Base-by-base conservation (phyloP, 2,329 filamentous ascomycete genomes). In the Tolypocladium endophyticum region DNA sequence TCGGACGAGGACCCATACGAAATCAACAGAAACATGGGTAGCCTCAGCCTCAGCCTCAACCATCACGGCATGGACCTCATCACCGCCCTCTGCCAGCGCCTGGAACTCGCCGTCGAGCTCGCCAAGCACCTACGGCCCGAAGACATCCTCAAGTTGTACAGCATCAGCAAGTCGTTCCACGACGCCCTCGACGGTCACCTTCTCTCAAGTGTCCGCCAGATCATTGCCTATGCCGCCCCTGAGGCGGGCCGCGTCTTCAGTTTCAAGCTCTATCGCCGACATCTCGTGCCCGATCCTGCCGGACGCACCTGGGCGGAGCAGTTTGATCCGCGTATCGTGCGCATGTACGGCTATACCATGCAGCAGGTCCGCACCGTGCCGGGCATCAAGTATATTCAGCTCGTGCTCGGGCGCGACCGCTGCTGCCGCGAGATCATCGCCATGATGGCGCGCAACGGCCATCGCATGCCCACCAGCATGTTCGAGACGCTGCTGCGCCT, bases 121-220 rank as follows among this genome's bases (percentile, higher is more conserved):
- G 79, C 81, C 60, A 77, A 78, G 63, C 76, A 81, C 60, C 77
- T 90, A 25, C 69, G 71, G 9, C 72, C 83, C 0, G 67, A 73
- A 18, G 84, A 87, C 58, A 75, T 92, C 8, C 69, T 91, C 61
- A 79, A 75, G 53, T 77, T 92, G 39, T 90, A 88, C 75, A 76
- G 80, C 64, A 81, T 85, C 64, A 88, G 83, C 69, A 82, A 77
- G 59, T 76, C 80, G 41, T 87, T 89, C 68, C 81, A 90, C 67
- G 70, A 74, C 55, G 76, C 84, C 35, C 71, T 90, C 66, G 81
- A 87, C 68, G 74, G 76, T 57, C 77, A 86, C 64, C 79, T 86
- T 68, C 79, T 79, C 11, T 82, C 82, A 43, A 81, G 82, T 60
- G 77, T 90, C 57, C 74, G 81, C 45, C 72, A 77, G 23, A 84